Evolutionary conservation across 2,329 filamentous ascomycete genomes (phyloP), one percentile per base, ranked within the genome.

Genomic region (Tolypocladium cylindrosporum): DNA sequence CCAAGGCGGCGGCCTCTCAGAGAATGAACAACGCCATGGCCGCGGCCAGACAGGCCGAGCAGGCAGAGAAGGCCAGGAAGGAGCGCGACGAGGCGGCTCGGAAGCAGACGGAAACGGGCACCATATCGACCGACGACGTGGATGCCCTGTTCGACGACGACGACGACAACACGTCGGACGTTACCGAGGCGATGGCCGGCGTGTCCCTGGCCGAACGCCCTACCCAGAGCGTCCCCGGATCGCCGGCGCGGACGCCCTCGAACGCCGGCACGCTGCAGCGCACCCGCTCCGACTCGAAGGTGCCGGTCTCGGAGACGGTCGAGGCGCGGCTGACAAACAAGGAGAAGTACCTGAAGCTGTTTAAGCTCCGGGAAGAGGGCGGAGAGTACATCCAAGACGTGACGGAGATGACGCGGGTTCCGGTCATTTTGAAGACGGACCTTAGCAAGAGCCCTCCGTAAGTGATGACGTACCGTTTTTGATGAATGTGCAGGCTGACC

Each of bases 401-500:
- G 64, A 92, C 87, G 59, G 94, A 99, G 80, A 97, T 99, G 92
- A 93, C 91, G 50, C 84, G 93, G 65, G 89, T 99, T 61, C 94
- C 94, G n/a, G 89, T 99, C 65, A 96, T 99, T 72, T 78, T 99
- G 69, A 97, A 96, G 86, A 97, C 94, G 64, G 94, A 99, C 77
- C 83, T 99, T 68, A 90, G 82, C 77, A 99, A 99, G 89, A 97
- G 93, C 78, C 94, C 94, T 77, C 94, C 94, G 92, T 99, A 89
- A 86, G 94, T 93, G 27, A 21, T 14, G 48, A n/a, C 39, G 11
- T 3, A n/a, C 24, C 7, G 16, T 42, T 54, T 40, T 19, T 42
- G 56, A 53, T 19, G 9, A 39, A 55, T 2, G 11, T 31, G n/a
- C 27, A 5, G 58, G 54, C 70, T 70, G 64, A 72, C 61, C 37